Evolutionary conservation across 768 basidiomycete species (phyloP).

Genomic region (Suillus fuscotomentosus): DNA sequence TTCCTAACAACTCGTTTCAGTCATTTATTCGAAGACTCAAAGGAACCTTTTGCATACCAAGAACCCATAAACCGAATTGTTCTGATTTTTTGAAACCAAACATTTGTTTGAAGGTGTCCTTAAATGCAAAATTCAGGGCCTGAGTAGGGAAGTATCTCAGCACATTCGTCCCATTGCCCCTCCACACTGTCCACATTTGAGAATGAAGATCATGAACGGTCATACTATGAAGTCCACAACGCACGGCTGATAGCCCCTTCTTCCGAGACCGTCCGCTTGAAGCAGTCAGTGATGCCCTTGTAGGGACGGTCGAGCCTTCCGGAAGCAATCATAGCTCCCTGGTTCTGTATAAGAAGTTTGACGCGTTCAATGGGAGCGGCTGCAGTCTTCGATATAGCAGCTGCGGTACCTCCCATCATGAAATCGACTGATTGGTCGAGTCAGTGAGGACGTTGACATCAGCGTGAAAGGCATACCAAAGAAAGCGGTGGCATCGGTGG

Average conservation of each 20-base stretch:
- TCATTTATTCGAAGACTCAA: neutral
- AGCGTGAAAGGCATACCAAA: slow-evolving; percentile 11
- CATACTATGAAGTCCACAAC: slow-evolving; percentile 13
- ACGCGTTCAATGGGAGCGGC: slow-evolving; percentile 42
- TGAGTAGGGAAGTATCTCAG: slow-evolving; percentile 47
- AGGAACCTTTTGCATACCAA: slow-evolving; percentile 18
- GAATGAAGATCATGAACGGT: neutral
- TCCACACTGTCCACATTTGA: slow-evolving; percentile 35
- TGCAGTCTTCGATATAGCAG: slow-evolving; percentile 36
- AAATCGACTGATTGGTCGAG: slow-evolving; percentile 28
- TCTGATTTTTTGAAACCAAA: slow-evolving; percentile 37
- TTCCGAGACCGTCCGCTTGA: slow-evolving; percentile 31
- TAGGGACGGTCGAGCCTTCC: slow-evolving; percentile 38
- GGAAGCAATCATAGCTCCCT: slow-evolving; percentile 34
- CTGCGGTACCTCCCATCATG: slow-evolving; percentile 36
- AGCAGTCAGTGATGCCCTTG: slow-evolving; percentile 35
- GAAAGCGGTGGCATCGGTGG: slow-evolving; percentile 15
- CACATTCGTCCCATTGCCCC: slow-evolving; percentile 43
- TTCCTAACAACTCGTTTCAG: slow-evolving; percentile 23
- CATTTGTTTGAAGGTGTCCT: slow-evolving; percentile 39
- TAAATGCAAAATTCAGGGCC: slow-evolving; percentile 48
- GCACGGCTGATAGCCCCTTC: slow-evolving; percentile 39
- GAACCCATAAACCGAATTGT: slow-evolving; percentile 36
- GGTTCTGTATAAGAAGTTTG: slow-evolving; percentile 40
- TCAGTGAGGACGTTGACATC: slow-evolving; percentile 5